Base-by-base conservation (phyloP, 2,329 filamentous ascomycete species). In the Pseudogymnoascus sp. region DNA sequence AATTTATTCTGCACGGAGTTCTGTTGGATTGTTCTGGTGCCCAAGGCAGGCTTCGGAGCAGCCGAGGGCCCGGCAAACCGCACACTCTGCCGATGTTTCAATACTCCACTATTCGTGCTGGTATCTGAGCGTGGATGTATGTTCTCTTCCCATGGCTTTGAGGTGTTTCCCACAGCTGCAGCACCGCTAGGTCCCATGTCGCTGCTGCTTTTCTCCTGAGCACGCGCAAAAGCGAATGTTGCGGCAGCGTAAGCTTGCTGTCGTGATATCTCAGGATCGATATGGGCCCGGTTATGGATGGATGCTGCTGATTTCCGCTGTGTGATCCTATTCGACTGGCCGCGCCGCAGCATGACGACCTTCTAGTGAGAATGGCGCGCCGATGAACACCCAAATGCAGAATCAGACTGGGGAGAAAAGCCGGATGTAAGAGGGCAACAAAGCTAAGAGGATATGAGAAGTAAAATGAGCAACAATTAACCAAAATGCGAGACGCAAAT, bases 191-290 rank as follows among this genome's bases (percentile, higher is more conserved):
- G 73, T 71, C 71, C 73, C 60, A 70, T 66, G 58, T 76, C 75
- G 29, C 69, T 68, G 62, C 68, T 74, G 39, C 69, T 74, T 10
- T 76, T 74, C 36, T 75, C 75, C 60, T 76, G 76, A n/a, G 81
- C 80, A 63, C 80, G 77, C 5, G 75, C 71, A 68, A 83, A 89
- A 1, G 86, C 87, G 67, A 85, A 75, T 35, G 77, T 74, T 6
- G 86, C 86, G 21, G 86, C 86, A 39, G 81, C 78, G 39, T 84
- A 80, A 6, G 86, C 86, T 71, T 88, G 83, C 60, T 82, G 76
- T 58, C 81, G 78, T 1, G 81, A 81, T 3, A 74, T 71, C 9
- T 71, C 72, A 1, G 79, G 79, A 65, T 79, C 74, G 47, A 84
- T 80, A 59, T 79, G 74, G 58, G 81, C 71, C 62, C 75, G 74